phyloP scores from a whole-genome alignment of 106 monocot genomes.

The Narthecium ossifragum region DNA sequence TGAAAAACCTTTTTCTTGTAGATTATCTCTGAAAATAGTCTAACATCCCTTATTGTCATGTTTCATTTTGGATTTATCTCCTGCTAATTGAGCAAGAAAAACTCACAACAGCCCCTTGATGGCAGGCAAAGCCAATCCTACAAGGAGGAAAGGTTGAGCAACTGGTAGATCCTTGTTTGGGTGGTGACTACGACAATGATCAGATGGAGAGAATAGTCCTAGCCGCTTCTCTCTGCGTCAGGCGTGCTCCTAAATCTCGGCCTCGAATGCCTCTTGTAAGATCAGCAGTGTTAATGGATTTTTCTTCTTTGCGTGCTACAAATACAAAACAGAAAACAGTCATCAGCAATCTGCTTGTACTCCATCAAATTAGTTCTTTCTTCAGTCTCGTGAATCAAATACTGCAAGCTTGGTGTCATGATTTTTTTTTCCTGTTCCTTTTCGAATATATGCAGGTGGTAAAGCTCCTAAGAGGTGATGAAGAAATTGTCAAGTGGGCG shows the following conservation, averaged over 20 bases:
- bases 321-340: too few species aligned
- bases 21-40: too few species aligned
- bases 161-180: slow-evolving; percentile 65
- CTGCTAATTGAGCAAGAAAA: background rate
- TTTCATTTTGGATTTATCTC: slow-evolving; percentile 1
- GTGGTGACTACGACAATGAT: slow-evolving; percentile 36
- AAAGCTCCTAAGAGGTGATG: slow-evolving; percentile 69
- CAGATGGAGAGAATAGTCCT: slow-evolving; percentile 59
- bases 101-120: background rate
- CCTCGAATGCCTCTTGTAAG: slow-evolving; percentile 68
- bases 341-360: too few species aligned
- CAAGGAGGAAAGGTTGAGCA: slow-evolving; percentile 38
- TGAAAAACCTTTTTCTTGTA: too few species aligned
- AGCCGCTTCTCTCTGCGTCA: slow-evolving; percentile 77
- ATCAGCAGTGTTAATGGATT: too few species aligned
- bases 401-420: too few species aligned
- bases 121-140: slow-evolving; percentile 73
- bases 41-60: too few species aligned
- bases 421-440: too few species aligned
- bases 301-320: too few species aligned
- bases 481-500: slow-evolving; percentile 49
- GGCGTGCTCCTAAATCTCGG: slow-evolving; percentile 42
- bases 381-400: too few species aligned
- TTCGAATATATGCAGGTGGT: slow-evolving; percentile 37
- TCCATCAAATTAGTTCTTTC: too few species aligned